Percentiles rank a stretch among this genome's conserved stretches.
phyloP scores from a whole-genome alignment of 1,284 basidiomycete genomes.

The Ganoderma lingzhi region DNA sequence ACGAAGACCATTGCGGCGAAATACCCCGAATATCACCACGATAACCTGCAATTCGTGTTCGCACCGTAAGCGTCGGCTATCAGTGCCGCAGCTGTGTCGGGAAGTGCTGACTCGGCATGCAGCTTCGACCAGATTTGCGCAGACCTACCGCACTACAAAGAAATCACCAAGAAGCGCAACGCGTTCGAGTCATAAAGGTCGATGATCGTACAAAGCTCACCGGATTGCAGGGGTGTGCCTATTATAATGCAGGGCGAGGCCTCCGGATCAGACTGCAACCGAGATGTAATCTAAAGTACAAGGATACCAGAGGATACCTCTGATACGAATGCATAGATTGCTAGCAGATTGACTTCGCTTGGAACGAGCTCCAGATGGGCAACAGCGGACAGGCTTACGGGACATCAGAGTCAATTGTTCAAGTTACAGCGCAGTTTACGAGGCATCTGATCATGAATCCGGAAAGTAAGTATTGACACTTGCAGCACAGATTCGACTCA shows the following conservation, averaged over 20 bases:
- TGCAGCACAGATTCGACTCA: background rate
- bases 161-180: conserved; percentile 29
- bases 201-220: background rate
- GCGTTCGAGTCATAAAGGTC: conserved; percentile 13
- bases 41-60: conserved; percentile 63
- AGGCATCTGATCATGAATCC: background rate
- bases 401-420: background rate
- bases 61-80: conserved; percentile 20
- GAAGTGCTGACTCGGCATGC: background rate
- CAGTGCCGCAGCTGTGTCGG: no score
- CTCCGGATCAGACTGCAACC: background rate
- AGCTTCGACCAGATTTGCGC: conserved; percentile 30
- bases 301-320: background rate
- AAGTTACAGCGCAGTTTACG: background rate
- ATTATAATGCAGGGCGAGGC: background rate
- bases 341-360: background rate
- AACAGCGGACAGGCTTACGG: background rate
- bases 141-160: conserved; percentile 21
- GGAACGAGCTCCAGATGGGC: background rate
- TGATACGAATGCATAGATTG: background rate
- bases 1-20: conserved; percentile 61
- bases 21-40: conserved; percentile 77
- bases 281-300: background rate
- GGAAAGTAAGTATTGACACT: background rate
- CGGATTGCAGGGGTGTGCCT: background rate